Percentiles rank a stretch among this genome's conserved stretches.
Conservation (phyloP, 805 yeast species). For the Starmerella bombi region DNA sequence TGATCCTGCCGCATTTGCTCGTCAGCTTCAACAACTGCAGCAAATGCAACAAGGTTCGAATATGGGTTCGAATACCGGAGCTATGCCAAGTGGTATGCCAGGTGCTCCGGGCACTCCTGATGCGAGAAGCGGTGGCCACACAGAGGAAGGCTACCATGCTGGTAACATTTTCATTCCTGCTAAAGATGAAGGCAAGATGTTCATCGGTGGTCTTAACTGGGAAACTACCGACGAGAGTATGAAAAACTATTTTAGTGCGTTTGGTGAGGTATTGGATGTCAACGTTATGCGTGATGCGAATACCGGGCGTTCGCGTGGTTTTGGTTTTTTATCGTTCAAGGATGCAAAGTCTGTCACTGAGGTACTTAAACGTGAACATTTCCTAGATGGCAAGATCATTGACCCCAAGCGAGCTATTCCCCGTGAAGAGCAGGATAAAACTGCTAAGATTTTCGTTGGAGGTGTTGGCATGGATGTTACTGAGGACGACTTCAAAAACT, state of each 20-base stretch:
- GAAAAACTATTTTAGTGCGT: conserved; percentile 69
- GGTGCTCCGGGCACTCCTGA: not conserved
- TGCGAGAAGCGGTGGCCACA: conserved; percentile 7
- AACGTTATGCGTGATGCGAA: conserved; percentile 84
- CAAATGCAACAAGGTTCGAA: conserved; percentile 19
- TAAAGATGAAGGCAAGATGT: conserved; percentile 80
- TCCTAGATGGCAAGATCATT: conserved; percentile 86
- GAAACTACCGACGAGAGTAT: conserved; percentile 86
- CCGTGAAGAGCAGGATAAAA: conserved; percentile 90
- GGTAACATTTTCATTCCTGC: conserved; percentile 37
- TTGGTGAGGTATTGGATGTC: conserved; percentile 76
- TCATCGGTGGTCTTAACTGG: conserved; percentile 95
- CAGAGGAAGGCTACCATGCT: conserved; percentile 23
- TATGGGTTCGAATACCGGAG: conserved; percentile 18
- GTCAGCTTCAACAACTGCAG: conserved; percentile 22
- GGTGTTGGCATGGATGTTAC: conserved; percentile 91
- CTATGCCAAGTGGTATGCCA: not conserved
- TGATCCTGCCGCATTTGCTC: conserved; percentile 20
- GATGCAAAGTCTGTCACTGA: conserved; percentile 72
- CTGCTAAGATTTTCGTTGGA: conserved; percentile 94
- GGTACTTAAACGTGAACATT: conserved; percentile 74
- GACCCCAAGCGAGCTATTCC: conserved; percentile 98
- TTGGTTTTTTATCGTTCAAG: conserved; percentile 81
- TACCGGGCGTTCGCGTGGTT: conserved; percentile 87
- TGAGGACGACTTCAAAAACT: conserved; percentile 75